phyloP scores from a whole-genome alignment of 2,329 filamentous ascomycete species.

The Cytospora paraplurivora region DNA sequence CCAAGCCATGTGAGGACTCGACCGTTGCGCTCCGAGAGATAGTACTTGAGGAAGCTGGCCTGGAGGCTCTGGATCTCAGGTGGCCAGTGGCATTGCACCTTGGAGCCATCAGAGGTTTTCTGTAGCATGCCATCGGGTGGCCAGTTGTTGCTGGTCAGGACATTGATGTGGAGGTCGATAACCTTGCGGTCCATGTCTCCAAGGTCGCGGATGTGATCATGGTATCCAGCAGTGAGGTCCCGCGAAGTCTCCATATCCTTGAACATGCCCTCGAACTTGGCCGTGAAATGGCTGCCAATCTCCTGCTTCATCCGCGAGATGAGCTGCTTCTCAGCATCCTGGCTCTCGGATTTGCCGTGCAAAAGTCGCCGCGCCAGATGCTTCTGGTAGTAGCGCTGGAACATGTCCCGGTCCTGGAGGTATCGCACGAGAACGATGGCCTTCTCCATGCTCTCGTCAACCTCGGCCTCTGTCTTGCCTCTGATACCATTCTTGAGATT shows the following conservation, averaged over 20 bases:
- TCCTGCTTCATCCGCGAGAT: conserved; percentile 97
- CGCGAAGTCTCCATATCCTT: conserved; percentile 89
- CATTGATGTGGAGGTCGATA: conserved; percentile 79
- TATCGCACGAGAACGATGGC: conserved; percentile 87
- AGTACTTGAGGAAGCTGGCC: conserved; percentile 85
- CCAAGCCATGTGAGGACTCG: conserved; percentile 83
- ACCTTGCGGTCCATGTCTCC: conserved; percentile 58
- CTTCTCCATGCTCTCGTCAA: conserved; percentile 83
- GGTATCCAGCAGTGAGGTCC: conserved; percentile 78
- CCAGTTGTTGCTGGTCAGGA: conserved; percentile 94
- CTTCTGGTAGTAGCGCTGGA: conserved; percentile 98
- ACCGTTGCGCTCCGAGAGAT: conserved; percentile 83
- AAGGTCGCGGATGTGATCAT: conserved; percentile 61
- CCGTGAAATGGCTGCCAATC: conserved; percentile 89
- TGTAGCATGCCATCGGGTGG: conserved; percentile 77
- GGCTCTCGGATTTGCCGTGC: conserved; percentile 85
- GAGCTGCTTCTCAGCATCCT: conserved; percentile 93
- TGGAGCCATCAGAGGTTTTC: conserved; percentile 46
- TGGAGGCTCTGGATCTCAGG: conserved; percentile 73
- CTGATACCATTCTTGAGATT: conserved; percentile 93
- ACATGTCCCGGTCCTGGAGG: conserved; percentile 88
- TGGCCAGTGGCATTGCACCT: conserved; percentile 70
- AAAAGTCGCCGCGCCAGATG: conserved; percentile 86
- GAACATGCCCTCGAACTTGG: conserved; percentile 96
- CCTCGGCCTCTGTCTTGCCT: conserved; percentile 85